Base-by-base conservation (phyloP, 306 rosid genomes). In the Prunus mume region DNA sequence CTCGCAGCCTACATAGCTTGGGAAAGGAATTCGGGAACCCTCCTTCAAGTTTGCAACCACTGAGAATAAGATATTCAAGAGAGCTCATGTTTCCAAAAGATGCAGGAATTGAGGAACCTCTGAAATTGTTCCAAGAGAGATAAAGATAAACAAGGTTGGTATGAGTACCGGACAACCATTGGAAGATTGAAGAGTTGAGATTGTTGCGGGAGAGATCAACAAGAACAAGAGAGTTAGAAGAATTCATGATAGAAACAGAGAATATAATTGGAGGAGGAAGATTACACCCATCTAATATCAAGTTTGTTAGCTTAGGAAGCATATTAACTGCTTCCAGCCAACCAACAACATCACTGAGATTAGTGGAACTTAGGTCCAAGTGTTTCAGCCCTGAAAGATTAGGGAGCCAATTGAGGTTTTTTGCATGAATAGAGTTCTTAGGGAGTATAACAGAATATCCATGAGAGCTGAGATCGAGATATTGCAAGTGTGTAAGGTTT, bases 311-410 rank as follows among this genome's bases (percentile, higher is more conserved):
- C 34, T 47, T 9, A 6, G 65, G 71, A 18, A 69, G 76, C 41
- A 49, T 61, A n/a, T 38, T 64, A 8, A 79, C 55, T 72, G 55
- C 51, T 50, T 51, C 68, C 24, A 17, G 22, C 83, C 78, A 79
- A 28, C 66, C 41, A 28, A 22, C 19, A 20, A 30, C 54, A 25
- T 34, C 41, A 34, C 41, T 6, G 41, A 34, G 41, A 34, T 5
- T 5, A 34, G 0, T 1, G 41, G 0, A 34, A 34, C 7, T 34
- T 34, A 72, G 78, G 19, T 65, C 51, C 63, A 65, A 65, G 4
- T 41, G 1, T 55, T 56, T 30, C 55, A 72, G 52, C 55, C 63
- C 45, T 18, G 68, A 65, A 47, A 65, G 74, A 43, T 27, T 3
- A 14, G 78, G 69, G 32, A 69, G 45, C 54, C 68, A 65, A 30